phyloP scores from a whole-genome alignment of 768 basidiomycete genomes.

The Lactifluus echinatus region DNA sequence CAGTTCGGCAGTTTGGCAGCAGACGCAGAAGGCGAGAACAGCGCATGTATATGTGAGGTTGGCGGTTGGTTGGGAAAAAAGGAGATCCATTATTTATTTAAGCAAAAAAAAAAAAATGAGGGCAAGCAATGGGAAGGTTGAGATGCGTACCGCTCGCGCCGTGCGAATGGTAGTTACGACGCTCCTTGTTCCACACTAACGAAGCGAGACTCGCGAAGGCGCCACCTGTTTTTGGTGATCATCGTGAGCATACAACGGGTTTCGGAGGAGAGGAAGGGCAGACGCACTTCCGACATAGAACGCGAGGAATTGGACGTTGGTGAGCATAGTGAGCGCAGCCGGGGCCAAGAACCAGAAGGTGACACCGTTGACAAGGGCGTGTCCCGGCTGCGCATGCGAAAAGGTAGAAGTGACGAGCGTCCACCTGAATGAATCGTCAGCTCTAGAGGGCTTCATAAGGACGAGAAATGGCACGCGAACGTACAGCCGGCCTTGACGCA shows the following conservation, averaged over 20 bases:
- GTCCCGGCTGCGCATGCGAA: conserved; percentile 52
- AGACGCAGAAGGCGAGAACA: no score
- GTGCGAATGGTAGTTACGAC: conserved; percentile 32
- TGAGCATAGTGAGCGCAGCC: conserved; percentile 51
- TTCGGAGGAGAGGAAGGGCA: neutral
- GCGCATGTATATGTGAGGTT: neutral
- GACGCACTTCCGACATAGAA: conserved; percentile 65
- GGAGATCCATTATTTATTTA: no score
- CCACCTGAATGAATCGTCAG: no score
- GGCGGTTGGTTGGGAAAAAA: no score
- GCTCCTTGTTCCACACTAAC: conserved; percentile 40
- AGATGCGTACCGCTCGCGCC: conserved; percentile 62
- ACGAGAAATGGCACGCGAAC: conserved; percentile 22
- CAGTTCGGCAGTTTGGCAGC: no score
- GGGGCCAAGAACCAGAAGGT: conserved; percentile 72
- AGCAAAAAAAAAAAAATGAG: neutral
- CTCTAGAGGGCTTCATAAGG: no score
- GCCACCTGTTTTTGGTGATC: conserved; percentile 54
- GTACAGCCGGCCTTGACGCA: conserved; percentile 57
- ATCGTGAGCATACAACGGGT: no score
- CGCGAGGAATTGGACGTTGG: conserved; percentile 54
- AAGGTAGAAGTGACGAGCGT: conserved; percentile 63
- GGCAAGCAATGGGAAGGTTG: conserved; percentile 1
- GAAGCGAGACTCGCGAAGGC: conserved; percentile 44
- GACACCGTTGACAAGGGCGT: conserved; percentile 70